Conservation (phyloP, 768 basidiomycete genomes). For the Russula emetica region DNA sequence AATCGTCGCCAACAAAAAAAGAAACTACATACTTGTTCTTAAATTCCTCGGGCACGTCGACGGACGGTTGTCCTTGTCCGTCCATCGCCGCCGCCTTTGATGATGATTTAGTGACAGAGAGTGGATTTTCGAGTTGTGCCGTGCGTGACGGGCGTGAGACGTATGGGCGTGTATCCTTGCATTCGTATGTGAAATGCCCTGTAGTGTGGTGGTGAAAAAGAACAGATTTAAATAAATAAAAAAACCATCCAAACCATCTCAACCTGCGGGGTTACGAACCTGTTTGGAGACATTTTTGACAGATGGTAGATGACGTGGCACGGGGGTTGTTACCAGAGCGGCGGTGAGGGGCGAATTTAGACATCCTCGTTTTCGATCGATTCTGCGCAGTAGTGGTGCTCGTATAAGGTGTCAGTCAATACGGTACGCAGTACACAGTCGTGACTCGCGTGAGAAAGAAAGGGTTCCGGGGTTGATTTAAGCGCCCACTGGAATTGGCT, state of each 20-base stretch:
- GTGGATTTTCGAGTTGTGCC: slow-evolving; percentile 78
- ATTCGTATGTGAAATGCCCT: slow-evolving; percentile 93
- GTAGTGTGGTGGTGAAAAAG: neutral
- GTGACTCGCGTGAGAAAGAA: no score
- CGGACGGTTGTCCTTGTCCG: slow-evolving; percentile 62
- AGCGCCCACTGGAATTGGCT: no score
- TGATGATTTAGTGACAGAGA: slow-evolving; percentile 57
- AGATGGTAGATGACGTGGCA: slow-evolving; percentile 62
- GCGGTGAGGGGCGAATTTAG: slow-evolving; percentile 74
- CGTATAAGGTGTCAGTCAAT: neutral
- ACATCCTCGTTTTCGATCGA: slow-evolving; percentile 43
- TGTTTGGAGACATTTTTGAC: slow-evolving; percentile 75
- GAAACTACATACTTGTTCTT: slow-evolving; percentile 58
- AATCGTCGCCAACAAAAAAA: neutral
- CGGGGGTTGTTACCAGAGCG: slow-evolving; percentile 58
- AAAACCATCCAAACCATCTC: no score
- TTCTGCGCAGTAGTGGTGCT: neutral
- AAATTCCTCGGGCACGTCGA: slow-evolving; percentile 90
- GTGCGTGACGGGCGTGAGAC: slow-evolving; percentile 86
- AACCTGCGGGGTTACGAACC: no score
- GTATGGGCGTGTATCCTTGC: slow-evolving; percentile 78
- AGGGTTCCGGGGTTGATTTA: no score
- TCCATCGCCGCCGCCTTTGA: slow-evolving; percentile 50
- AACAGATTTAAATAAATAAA: no score
- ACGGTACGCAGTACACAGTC: no score